Percentiles rank a stretch among this genome's conserved stretches.
These are phyloP conservation scores for Gossypium lobatum DNA, from an alignment of 441 rosid genomes.

Conservation along the genomic window DNA sequence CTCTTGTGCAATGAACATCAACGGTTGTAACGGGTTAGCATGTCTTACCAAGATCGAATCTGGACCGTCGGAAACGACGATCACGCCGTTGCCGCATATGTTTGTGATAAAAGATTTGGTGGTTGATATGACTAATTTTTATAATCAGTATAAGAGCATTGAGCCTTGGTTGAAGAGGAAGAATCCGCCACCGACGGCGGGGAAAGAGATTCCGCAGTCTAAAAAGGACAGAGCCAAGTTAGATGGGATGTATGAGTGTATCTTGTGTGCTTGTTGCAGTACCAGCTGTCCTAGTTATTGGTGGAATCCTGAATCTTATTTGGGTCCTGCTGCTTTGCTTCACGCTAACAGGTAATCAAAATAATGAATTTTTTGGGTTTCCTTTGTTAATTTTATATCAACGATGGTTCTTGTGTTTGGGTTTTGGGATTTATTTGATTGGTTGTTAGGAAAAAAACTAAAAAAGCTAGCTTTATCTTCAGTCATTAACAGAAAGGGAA, in stretches of 20 bases:
- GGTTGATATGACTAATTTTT: slow-evolving; percentile 37
- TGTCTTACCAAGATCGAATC: slow-evolving; percentile 76
- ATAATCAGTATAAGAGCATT: slow-evolving; percentile 89
- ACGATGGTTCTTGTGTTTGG: not conserved
- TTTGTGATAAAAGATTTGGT: slow-evolving; percentile 91
- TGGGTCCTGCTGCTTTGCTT: slow-evolving; percentile 94
- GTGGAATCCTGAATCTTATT: slow-evolving; percentile 97
- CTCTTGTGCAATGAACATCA: slow-evolving; percentile 33
- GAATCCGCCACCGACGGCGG: slow-evolving; percentile 54
- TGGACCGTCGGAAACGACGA: slow-evolving; percentile 30
- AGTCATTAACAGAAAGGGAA: not conserved
- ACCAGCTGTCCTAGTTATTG: slow-evolving; percentile 96
- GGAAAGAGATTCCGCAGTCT: slow-evolving; percentile 78
- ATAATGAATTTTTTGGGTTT: not conserved
- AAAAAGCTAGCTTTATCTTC: not conserved
- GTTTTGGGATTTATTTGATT: not conserved
- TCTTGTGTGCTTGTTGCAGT: slow-evolving; percentile 50
- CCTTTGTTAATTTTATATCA: not conserved
- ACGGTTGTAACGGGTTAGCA: slow-evolving; percentile 91
- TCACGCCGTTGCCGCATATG: slow-evolving; percentile 95
- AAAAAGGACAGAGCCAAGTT: slow-evolving; percentile 84
- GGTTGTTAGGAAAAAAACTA: not conserved
- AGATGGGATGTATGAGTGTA: slow-evolving; percentile 80
- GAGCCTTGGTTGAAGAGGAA: slow-evolving; percentile 99
- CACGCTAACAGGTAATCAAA: slow-evolving; percentile 75